Base-by-base conservation (phyloP, 2,329 filamentous ascomycete species). In the Huntiella decipiens region DNA sequence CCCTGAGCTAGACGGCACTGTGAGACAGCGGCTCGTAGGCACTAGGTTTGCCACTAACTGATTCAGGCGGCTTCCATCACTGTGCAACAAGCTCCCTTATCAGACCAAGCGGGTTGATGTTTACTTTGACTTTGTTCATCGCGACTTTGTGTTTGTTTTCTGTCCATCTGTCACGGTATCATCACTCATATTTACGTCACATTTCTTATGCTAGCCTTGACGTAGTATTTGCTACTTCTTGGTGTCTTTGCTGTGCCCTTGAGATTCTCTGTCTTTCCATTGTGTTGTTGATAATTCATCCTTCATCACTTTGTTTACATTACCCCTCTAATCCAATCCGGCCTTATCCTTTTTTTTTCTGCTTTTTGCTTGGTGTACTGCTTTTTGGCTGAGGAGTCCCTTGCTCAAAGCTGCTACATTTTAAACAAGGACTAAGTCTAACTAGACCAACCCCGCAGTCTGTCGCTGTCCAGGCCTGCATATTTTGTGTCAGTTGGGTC, bases 101-200 rank as follows among this genome's bases (percentile, higher is more conserved):
- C 19, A 45, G 36, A 40, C 35, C 19, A 38, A 40, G 31, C 13
- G 17, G 39, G n/a, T 17, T 28, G 33, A 12, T 43, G 31, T 43
- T 43, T 43, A 43, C 31, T 43, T 34, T 43, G n/a, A 19, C n/a
- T 43, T 28, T 10, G 22, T 28, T 17, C 31, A 34, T 43, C 40
- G 40, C 40, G 40, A 43, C 22, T 34, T 43, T 17, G 33, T 43
- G 22, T 28, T 28, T 28, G 22, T 28, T 39, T n/a, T 39, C 38
- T 15, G 22, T 15, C 16, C n/a, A 39, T 19, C 11, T 22, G 6
- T 15, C 12, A 22, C n/a, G 16, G 11, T 39, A 15, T 16, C 38
- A 6, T 11, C 22, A 12, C 22, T 39, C 38, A 16, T 39, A 12
- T 39, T 17, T 22, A 39, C 7, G 38, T 39, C 17, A 17, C 38